Evolutionary conservation across 257 asterid genomes (phyloP).

Genomic region (Lavandula angustifolia): DNA sequence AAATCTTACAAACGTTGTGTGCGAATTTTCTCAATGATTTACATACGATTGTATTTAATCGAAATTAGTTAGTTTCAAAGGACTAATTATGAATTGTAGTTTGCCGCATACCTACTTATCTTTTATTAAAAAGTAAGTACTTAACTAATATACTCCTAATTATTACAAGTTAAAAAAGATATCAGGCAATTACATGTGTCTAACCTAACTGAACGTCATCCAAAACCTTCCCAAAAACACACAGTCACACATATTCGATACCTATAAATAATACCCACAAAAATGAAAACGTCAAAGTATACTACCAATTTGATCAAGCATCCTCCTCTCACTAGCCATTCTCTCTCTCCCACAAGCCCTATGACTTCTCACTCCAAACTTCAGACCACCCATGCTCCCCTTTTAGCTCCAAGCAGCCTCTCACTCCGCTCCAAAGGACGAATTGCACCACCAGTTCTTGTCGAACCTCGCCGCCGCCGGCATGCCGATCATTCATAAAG

Average conservation of each 20-base stretch:
- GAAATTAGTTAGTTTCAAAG: too few relatives aligned
- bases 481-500: slow-evolving; percentile 50
- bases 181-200: neutral
- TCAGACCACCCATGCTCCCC: slow-evolving; percentile 67
- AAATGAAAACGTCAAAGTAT: neutral
- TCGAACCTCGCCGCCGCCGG: slow-evolving; percentile 65
- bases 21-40: too few relatives aligned
- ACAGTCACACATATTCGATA: neutral
- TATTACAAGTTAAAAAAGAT: too few relatives aligned
- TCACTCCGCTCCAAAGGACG: slow-evolving; percentile 56
- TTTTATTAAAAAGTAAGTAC: too few relatives aligned
- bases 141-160: too few relatives aligned
- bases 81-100: too few relatives aligned
- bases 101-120: too few relatives aligned
- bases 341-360: slow-evolving; percentile 38
- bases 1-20: too few relatives aligned
- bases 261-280: slow-evolving; percentile 12
- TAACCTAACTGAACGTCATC: neutral
- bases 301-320: neutral
- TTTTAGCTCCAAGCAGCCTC: slow-evolving; percentile 38
- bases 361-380: slow-evolving; percentile 35
- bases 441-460: slow-evolving; percentile 47
- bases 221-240: neutral
- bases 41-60: too few relatives aligned
- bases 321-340: slow-evolving; percentile 34